Evolutionary conservation across 2,329 filamentous ascomycete genomes (phyloP).

Genomic region (Calonectria naviculata): DNA sequence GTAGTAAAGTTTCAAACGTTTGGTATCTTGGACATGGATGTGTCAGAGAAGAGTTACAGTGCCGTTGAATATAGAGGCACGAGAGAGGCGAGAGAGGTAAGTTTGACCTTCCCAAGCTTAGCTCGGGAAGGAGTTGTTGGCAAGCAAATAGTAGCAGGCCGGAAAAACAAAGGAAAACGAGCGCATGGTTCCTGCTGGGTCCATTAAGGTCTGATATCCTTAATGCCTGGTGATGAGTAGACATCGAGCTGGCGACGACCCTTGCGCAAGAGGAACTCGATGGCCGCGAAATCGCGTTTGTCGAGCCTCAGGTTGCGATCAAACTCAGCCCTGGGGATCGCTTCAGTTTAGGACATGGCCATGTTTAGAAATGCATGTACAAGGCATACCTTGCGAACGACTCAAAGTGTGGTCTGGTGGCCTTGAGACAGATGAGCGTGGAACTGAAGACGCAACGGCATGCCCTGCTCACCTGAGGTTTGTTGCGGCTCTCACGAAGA

Average conservation of each 20-base stretch:
- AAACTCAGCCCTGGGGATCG: constrained; percentile 76
- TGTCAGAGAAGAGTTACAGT: constrained; percentile 2
- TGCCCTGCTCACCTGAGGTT: constrained; percentile 70
- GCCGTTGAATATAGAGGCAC: background rate
- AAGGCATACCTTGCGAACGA: constrained; percentile 68
- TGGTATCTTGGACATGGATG: background rate
- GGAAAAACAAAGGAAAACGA: background rate
- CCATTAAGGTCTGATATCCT: constrained; percentile 69
- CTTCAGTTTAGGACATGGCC: constrained; percentile 9
- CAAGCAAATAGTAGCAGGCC: constrained; percentile 9
- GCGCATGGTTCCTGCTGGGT: background rate
- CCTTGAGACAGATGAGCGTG: constrained; percentile 51
- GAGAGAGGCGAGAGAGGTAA: background rate
- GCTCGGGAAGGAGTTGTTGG: background rate
- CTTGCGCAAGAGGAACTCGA: constrained; percentile 87
- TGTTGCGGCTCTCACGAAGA: constrained; percentile 82
- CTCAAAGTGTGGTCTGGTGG: constrained; percentile 70
- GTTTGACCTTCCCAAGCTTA: background rate
- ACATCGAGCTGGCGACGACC: constrained; percentile 84
- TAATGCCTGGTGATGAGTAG: constrained; percentile 84
- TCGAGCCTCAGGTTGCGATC: constrained; percentile 74
- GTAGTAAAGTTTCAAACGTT: background rate
- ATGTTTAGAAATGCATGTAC: background rate
- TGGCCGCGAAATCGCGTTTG: constrained; percentile 86
- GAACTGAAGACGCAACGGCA: background rate